Percentiles rank a stretch among this genome's conserved stretches.
phyloP scores from a whole-genome alignment of 106 monocot species.

The Dactylorhiza incarnata region DNA sequence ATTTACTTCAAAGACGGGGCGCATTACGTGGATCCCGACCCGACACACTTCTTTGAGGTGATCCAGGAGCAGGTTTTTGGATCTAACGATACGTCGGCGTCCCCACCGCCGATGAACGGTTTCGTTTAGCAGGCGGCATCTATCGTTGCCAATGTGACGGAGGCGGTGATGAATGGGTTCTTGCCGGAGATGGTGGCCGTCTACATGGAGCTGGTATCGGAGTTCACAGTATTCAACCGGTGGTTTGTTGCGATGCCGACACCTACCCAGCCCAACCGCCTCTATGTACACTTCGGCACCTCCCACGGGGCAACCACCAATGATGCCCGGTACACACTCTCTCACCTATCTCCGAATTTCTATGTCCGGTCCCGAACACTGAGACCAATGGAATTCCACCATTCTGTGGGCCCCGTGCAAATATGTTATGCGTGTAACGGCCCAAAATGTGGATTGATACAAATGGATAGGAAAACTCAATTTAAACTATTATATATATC shows the following conservation, averaged over 20 bases:
- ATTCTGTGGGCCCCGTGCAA: too few species aligned
- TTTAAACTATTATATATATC: too few species aligned
- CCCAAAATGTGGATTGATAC: too few species aligned
- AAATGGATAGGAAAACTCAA: too few species aligned
- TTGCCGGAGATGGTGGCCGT: slow-evolving; percentile 81
- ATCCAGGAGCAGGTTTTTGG: slow-evolving; percentile 88
- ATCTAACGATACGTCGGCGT: slow-evolving; percentile 39
- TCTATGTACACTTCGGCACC: slow-evolving; percentile 76
- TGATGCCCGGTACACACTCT: too few species aligned
- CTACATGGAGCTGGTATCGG: slow-evolving; percentile 43
- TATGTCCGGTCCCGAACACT: too few species aligned
- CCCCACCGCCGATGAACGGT: slow-evolving; percentile 52
- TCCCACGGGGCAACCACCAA: slow-evolving; percentile 83
- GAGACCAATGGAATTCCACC: too few species aligned
- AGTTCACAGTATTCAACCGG: slow-evolving; percentile 75
- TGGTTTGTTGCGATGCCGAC: slow-evolving; percentile 80
- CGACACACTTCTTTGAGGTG: slow-evolving; percentile 76
- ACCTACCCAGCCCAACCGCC: slow-evolving; percentile 78
- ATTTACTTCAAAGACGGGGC: too few species aligned
- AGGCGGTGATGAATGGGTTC: slow-evolving; percentile 81
- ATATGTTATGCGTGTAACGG: too few species aligned
- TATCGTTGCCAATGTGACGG: slow-evolving; percentile 3
- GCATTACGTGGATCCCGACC: slow-evolving; percentile 45
- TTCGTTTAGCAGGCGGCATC: slow-evolving; percentile 45
- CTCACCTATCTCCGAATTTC: too few species aligned